Percentiles rank a stretch among this genome's conserved stretches.
Conservation (phyloP, 768 basidiomycete species). For the Leccinellum luteum region DNA sequence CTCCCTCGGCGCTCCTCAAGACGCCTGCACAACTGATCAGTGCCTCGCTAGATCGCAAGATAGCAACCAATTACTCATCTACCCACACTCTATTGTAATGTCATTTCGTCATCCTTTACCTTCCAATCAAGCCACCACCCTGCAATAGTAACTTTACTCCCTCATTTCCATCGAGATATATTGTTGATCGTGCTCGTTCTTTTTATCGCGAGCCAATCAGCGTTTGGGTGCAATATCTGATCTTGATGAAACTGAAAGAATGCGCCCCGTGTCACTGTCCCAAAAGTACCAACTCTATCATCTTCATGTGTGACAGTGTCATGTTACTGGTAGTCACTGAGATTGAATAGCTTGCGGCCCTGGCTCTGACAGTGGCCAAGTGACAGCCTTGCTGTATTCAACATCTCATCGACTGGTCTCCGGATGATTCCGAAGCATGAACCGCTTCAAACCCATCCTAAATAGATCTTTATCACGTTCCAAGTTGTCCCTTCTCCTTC, state of each 20-base stretch:
- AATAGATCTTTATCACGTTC: slow-evolving; percentile 14
- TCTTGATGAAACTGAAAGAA: too few species aligned
- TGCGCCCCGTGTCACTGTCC: too few species aligned
- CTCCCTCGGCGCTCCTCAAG: slow-evolving; percentile 4
- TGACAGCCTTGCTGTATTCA: too few species aligned
- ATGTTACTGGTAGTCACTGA: background rate
- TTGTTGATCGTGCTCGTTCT: background rate
- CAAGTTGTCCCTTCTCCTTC: background rate
- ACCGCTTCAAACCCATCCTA: background rate
- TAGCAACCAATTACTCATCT: slow-evolving; percentile 28
- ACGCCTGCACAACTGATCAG: slow-evolving; percentile 17
- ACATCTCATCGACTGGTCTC: too few species aligned
- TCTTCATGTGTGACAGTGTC: background rate
- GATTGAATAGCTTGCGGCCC: too few species aligned
- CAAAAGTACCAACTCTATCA: too few species aligned
- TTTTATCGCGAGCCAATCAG: background rate
- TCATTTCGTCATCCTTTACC: slow-evolving; percentile 1
- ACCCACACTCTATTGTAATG: slow-evolving; percentile 12
- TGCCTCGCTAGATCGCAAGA: slow-evolving; percentile 6
- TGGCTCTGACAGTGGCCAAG: background rate
- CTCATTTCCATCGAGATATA: too few species aligned
- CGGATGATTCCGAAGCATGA: slow-evolving; percentile 6
- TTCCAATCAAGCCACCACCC: background rate
- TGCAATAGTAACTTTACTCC: background rate
- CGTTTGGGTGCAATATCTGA: background rate